Conservation (phyloP, 108 stramenopile genomes). For the Skeletonema tropicum region DNA sequence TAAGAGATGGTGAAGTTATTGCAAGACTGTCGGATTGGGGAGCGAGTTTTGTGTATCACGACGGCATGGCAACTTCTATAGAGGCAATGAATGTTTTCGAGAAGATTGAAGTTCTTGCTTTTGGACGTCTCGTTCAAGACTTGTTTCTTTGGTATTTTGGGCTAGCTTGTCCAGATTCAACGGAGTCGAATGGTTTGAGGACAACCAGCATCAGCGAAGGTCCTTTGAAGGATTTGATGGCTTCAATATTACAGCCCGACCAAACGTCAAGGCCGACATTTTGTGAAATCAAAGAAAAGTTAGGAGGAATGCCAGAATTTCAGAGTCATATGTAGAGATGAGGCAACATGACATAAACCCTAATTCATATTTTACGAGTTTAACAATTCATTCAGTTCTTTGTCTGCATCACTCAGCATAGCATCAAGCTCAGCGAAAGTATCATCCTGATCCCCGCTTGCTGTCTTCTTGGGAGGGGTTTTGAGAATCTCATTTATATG, state of each 20-base stretch:
- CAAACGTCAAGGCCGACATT: constrained; percentile 22
- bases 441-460: constrained; percentile 50
- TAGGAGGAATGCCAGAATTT: constrained; percentile 19
- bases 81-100: constrained; percentile 17
- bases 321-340: not conserved
- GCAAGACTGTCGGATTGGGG: constrained; percentile 34
- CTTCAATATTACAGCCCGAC: constrained; percentile 18
- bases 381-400: constrained; percentile 83
- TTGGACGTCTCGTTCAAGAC: constrained; percentile 41
- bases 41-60: constrained; percentile 30
- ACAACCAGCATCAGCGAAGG: constrained; percentile 11
- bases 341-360: too few relatives aligned
- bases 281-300: constrained; percentile 11
- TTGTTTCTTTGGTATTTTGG: constrained; percentile 37
- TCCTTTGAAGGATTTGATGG: constrained; percentile 17
- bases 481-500: constrained; percentile 43
- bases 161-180: constrained; percentile 21
- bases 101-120: constrained; percentile 38
- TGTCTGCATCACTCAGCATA: constrained; percentile 83
- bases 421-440: constrained; percentile 82
- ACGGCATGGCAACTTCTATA: not conserved
- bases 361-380: constrained; percentile 42
- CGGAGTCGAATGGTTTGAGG: constrained; percentile 3
- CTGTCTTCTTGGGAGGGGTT: constrained; percentile 29
- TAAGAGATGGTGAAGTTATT: not conserved